A percentile compares a stretch with the other conserved stretches of the same genome.
These are phyloP conservation scores for Citrullus colocynthis DNA, from an alignment of 306 rosid genomes.

Conservation along the genomic window DNA sequence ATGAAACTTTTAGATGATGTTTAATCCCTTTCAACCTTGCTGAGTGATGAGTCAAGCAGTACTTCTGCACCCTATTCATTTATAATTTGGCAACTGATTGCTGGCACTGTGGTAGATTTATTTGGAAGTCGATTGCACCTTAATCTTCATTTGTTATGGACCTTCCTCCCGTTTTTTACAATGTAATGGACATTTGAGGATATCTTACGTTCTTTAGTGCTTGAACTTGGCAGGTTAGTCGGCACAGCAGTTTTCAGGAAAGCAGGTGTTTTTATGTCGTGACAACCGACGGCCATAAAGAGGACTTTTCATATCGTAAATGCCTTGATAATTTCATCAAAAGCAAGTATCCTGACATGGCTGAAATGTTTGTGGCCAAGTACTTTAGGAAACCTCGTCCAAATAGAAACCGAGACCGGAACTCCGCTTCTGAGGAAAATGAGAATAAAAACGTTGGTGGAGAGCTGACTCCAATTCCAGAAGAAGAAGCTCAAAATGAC, in stretches of 20 bases:
- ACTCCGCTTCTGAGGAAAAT: neutral
- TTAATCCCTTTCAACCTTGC: neutral
- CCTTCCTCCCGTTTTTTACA: neutral
- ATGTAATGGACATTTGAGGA: neutral
- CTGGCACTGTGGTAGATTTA: neutral
- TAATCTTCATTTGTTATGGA: neutral
- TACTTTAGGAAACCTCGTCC: constrained; percentile 41
- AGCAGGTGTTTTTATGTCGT: constrained; percentile 72
- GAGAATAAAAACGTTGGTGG: neutral
- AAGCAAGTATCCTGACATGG: constrained; percentile 47
- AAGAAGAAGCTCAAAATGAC: constrained; percentile 21
- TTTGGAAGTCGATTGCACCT: neutral
- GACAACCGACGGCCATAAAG: constrained; percentile 47
- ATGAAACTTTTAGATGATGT: neutral
- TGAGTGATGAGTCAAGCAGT: neutral
- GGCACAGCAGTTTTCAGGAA: constrained; percentile 52
- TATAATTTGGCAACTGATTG: neutral
- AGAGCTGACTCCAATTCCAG: constrained; percentile 11
- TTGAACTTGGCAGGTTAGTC: constrained; percentile 41
- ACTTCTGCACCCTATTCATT: neutral
- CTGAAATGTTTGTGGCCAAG: constrained; percentile 47
- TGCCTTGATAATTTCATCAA: constrained; percentile 47
- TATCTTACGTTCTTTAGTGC: neutral
- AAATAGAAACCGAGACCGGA: constrained; percentile 20
- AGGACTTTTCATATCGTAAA: constrained; percentile 72